phyloP scores from a whole-genome alignment of 192 early-diverging fungal species.

The Coemansia sp. region DNA sequence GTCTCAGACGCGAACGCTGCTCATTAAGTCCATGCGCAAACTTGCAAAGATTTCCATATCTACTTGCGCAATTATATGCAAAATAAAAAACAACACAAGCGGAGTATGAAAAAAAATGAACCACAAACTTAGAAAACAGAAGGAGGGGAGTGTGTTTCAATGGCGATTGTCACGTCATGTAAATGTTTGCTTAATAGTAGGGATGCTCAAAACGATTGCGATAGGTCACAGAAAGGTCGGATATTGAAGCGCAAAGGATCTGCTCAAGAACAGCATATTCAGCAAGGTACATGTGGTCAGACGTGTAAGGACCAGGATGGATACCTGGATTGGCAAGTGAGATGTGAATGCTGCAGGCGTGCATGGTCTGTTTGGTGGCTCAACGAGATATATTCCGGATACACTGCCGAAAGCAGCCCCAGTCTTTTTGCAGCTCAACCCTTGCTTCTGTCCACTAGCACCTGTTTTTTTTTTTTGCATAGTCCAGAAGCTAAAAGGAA shows the following conservation, averaged over 20 bases:
- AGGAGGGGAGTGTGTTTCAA: background rate
- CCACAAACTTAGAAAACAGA: background rate
- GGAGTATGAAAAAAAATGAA: constrained; percentile 1
- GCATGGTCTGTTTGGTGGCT: background rate
- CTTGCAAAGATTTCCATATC: constrained; percentile 90
- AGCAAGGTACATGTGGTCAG: background rate
- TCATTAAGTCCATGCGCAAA: constrained; percentile 87
- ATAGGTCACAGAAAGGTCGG: background rate
- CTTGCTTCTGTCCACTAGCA: background rate
- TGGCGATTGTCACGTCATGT: background rate
- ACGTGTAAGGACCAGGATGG: background rate
- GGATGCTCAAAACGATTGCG: background rate
- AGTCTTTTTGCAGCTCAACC: background rate
- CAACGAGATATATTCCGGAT: background rate
- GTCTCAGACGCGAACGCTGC: constrained; percentile 75
- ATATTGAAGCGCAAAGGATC: background rate
- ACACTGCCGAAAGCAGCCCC: background rate
- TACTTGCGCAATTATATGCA: constrained; percentile 21
- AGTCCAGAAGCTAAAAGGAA: constrained; percentile 2
- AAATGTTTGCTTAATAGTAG: background rate
- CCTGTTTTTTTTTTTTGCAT: background rate
- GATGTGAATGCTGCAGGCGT: background rate
- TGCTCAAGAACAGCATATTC: background rate
- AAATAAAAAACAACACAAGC: background rate
- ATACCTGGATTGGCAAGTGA: background rate